phyloP scores from a whole-genome alignment of 352 stramenopile genomes.

The Globisporangium nodosum region DNA sequence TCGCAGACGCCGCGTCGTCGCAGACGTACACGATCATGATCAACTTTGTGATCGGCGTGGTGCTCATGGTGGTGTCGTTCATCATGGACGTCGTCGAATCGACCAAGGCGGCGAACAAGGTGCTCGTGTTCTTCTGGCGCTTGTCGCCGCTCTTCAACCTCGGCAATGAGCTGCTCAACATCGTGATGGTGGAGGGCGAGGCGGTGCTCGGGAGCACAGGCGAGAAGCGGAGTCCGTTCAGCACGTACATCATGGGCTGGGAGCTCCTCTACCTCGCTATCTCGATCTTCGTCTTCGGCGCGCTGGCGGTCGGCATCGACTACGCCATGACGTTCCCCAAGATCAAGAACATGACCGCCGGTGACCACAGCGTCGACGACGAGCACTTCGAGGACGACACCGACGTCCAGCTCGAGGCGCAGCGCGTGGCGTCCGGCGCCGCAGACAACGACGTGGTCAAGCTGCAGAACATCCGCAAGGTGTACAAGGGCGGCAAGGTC shows the following conservation, averaged over 20 bases:
- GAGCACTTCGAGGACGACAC: conserved; percentile 43
- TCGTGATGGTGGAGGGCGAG: conserved; percentile 6
- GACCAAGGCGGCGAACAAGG: conserved; percentile 21
- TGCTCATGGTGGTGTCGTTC: conserved; percentile 51
- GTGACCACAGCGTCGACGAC: conserved; percentile 32
- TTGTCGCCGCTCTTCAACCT: conserved; percentile 50
- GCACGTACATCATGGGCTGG: conserved; percentile 20
- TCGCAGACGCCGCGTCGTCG: conserved; percentile 36
- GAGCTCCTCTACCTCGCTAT: conserved; percentile 27
- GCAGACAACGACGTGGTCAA: conserved; percentile 28
- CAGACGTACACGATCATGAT: conserved; percentile 48
- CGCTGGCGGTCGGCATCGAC: conserved; percentile 38
- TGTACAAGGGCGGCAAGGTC: conserved; percentile 59
- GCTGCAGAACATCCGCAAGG: conserved; percentile 28
- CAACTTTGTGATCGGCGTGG: conserved; percentile 54
- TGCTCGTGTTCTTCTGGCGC: conserved; percentile 44
- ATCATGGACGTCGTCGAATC: conserved; percentile 20
- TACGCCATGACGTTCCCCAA: conserved; percentile 55
- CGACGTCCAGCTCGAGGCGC: no score
- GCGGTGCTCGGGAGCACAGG: not conserved
- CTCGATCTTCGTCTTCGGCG: conserved; percentile 15
- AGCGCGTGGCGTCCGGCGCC: conserved; percentile 21
- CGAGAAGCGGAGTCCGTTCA: conserved; percentile 19
- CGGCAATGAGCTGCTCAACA: conserved; percentile 11
- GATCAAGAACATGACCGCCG: conserved; percentile 40